Conservation (phyloP, 352 stramenopile genomes). For the Aphanomyces invadans region DNA sequence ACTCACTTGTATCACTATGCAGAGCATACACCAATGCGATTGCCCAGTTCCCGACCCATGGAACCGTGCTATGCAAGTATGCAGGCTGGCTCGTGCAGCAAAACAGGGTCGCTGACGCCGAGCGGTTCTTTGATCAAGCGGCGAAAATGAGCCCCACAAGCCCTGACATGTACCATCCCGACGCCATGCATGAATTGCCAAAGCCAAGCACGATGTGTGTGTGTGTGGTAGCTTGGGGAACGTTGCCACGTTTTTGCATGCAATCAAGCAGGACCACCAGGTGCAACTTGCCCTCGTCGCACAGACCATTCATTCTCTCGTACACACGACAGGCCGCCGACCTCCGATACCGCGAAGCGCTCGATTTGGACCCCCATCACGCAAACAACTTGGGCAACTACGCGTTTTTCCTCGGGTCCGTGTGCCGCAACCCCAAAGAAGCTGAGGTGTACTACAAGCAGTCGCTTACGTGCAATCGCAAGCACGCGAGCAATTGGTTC, state of each 20-base stretch:
- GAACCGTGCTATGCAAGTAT: slow-evolving; percentile 15
- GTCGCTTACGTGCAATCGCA: background rate
- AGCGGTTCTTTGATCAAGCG: background rate
- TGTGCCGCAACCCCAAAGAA: background rate
- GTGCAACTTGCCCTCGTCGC: background rate
- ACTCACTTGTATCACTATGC: background rate
- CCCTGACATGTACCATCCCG: slow-evolving; percentile 5
- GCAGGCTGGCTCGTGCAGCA: slow-evolving; percentile 14
- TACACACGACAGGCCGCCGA: slow-evolving; percentile 3
- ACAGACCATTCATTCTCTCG: too few relatives aligned
- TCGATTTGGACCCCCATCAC: background rate
- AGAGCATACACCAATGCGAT: background rate
- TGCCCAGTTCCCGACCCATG: background rate
- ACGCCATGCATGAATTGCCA: background rate
- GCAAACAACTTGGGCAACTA: slow-evolving; percentile 6
- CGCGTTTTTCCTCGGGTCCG: slow-evolving; percentile 4
- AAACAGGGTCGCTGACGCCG: background rate
- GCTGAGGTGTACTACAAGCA: slow-evolving; percentile 9
- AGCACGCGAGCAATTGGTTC: slow-evolving; percentile 3
- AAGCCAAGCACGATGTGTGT: background rate
- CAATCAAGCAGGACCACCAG: slow-evolving; percentile 1
- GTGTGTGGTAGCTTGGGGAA: background rate
- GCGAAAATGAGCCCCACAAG: background rate
- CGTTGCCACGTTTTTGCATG: slow-evolving; percentile 3
- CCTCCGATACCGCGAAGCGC: background rate